These are phyloP conservation scores for Cornus suecica DNA, from an alignment of 148 eudicot genomes.

Conservation along the genomic window DNA sequence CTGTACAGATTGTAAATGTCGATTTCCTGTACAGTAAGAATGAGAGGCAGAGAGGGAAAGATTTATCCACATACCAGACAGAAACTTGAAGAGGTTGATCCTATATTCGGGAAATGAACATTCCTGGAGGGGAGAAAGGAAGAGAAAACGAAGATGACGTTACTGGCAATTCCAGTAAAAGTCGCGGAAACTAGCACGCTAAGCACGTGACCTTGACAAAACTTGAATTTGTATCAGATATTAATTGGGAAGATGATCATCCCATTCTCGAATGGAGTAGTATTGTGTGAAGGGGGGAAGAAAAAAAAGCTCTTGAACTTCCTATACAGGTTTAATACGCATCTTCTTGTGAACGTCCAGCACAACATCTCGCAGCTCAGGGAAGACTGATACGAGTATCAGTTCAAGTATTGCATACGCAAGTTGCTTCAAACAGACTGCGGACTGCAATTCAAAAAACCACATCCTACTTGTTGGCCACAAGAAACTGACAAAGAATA, in stretches of 20 bases:
- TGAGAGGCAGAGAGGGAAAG: not conserved
- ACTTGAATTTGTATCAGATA: not conserved
- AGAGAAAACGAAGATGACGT: not conserved
- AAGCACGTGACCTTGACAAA: not conserved
- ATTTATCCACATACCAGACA: not conserved
- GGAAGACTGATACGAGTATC: constrained; percentile 73
- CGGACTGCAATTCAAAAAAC: constrained; percentile 54
- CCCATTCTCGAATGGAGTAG: not conserved
- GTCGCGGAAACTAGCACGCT: not conserved
- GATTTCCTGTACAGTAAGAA: constrained; percentile 5
- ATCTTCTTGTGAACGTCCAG: constrained; percentile 57
- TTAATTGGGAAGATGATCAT: not conserved
- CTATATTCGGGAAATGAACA: not conserved
- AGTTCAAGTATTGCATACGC: constrained; percentile 74
- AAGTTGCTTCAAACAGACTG: constrained; percentile 86
- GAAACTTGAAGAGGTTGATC: not conserved
- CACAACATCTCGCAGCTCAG: constrained; percentile 72
- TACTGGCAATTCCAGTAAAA: not conserved
- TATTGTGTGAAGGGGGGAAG: not conserved
- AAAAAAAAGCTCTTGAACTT: not conserved
- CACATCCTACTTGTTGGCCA: constrained; percentile 8
- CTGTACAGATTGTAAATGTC: constrained; percentile 1
- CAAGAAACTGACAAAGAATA: constrained; percentile 5
- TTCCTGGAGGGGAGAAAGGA: not conserved
- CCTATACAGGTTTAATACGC: constrained; percentile 24